Evolutionary conservation across 2,329 filamentous ascomycete genomes (phyloP).

Genomic region (Didymella sp.): DNA sequence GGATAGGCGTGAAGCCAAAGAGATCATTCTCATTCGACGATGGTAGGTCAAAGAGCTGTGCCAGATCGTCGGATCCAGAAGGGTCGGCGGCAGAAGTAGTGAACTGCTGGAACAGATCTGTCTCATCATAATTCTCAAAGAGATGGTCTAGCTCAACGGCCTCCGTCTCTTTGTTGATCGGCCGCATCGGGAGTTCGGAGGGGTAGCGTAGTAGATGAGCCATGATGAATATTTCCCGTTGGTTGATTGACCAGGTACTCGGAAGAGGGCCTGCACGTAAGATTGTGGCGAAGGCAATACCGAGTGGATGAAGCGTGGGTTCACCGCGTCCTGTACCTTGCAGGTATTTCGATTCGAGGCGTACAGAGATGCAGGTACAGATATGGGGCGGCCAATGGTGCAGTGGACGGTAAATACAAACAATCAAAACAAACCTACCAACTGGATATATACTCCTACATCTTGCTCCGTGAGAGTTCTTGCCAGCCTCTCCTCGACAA

Average conservation of each 20-base stretch:
- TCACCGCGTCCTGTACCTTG: constrained; percentile 36
- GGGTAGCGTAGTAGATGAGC: constrained; percentile 37
- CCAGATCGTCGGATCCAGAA: constrained; percentile 57
- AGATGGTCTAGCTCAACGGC: constrained; percentile 66
- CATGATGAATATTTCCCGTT: constrained; percentile 40
- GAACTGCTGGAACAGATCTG: constrained; percentile 59
- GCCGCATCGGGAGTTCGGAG: constrained; percentile 50
- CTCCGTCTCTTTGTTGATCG: constrained; percentile 60
- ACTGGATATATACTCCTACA: constrained; percentile 48
- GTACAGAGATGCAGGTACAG: constrained; percentile 36
- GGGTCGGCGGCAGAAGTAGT: constrained; percentile 58
- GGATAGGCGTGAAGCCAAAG: constrained; percentile 56
- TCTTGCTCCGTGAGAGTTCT: constrained; percentile 34
- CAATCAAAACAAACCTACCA: constrained; percentile 43
- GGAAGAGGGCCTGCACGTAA: constrained; percentile 23
- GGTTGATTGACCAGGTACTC: constrained; percentile 27
- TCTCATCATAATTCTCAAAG: constrained; percentile 69
- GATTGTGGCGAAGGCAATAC: constrained; percentile 16
- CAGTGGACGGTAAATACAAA: constrained; percentile 33
- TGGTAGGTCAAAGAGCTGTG: constrained; percentile 60
- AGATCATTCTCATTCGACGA: constrained; percentile 60
- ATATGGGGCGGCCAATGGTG: constrained; percentile 40
- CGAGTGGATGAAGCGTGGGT: constrained; percentile 26
- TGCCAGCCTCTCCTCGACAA: constrained; percentile 44
- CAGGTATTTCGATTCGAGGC: constrained; percentile 22